Conservation (phyloP, 257 asterid species). For the Euphrasia confusa region DNA sequence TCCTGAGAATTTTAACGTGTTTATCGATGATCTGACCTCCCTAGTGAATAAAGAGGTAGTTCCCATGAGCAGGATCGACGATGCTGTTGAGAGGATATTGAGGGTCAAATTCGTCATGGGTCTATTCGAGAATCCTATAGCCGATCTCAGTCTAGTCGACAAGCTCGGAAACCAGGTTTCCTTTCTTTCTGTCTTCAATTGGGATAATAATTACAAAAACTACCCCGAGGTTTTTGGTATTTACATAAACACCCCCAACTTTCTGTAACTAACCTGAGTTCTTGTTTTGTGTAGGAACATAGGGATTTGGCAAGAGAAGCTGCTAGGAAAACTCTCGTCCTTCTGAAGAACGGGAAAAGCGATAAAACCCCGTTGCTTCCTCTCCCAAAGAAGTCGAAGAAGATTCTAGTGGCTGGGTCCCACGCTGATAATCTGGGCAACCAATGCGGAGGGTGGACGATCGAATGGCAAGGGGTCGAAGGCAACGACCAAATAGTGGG, state of each 20-base stretch:
- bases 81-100: constrained; percentile 52
- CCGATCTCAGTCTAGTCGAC: constrained; percentile 46
- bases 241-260: too few relatives aligned
- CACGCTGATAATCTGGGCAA: constrained; percentile 85
- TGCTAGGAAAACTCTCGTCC: constrained; percentile 79
- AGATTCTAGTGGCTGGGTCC: constrained; percentile 68
- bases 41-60: constrained; percentile 39
- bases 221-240: too few relatives aligned
- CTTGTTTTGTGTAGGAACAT: constrained; percentile 49
- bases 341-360: constrained; percentile 60
- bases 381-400: constrained; percentile 62
- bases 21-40: constrained; percentile 31
- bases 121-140: constrained; percentile 48
- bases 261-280: background rate
- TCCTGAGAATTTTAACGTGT: constrained; percentile 47
- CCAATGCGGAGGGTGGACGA: constrained; percentile 98
- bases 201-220: too few relatives aligned
- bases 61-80: constrained; percentile 61
- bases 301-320: constrained; percentile 94
- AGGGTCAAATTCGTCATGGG: constrained; percentile 62
- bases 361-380: constrained; percentile 56
- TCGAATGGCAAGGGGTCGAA: constrained; percentile 70
- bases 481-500: constrained; percentile 72
- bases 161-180: constrained; percentile 48
- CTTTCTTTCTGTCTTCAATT: background rate